These are phyloP conservation scores for Bonnemaisonia californica DNA, from an alignment of 31 red algal genomes.

Conservation along the genomic window DNA sequence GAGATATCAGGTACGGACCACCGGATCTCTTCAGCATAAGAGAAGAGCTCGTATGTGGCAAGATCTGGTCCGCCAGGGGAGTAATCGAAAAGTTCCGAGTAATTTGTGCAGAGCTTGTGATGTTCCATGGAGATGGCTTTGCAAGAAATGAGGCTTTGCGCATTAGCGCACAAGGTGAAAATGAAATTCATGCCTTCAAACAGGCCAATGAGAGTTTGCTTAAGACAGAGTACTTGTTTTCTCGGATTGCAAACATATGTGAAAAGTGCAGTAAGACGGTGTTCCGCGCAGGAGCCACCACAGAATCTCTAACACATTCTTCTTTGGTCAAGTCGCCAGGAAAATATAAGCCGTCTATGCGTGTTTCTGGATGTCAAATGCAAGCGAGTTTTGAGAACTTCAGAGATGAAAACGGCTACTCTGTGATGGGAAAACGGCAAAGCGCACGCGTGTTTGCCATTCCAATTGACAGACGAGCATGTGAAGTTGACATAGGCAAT, in stretches of 20 bases:
- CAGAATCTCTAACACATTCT: neutral
- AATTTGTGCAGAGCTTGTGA: conserved; percentile 33
- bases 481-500: conserved; percentile 29
- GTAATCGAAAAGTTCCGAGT: conserved; percentile 44
- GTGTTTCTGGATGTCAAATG: conserved; percentile 24
- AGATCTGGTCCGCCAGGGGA: conserved; percentile 35
- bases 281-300: conserved; percentile 14
- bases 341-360: conserved; percentile 4
- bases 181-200: conserved; percentile 25
- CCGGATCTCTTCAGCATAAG: conserved; percentile 19
- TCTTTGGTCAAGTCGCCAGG: neutral
- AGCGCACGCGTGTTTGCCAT: conserved; percentile 65
- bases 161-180: conserved; percentile 27
- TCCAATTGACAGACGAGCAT: conserved; percentile 34
- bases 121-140: conserved; percentile 26
- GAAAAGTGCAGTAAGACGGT: conserved; percentile 28
- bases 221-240: conserved; percentile 18
- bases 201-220: conserved; percentile 10
- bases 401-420: conserved; percentile 73
- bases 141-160: conserved; percentile 27
- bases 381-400: conserved; percentile 55
- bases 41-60: conserved; percentile 43
- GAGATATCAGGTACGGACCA: conserved; percentile 41
- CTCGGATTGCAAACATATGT: conserved; percentile 30
- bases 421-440: conserved; percentile 70